A percentile compares a stretch with the other conserved stretches of the same genome.
Evolutionary conservation across 75 land plant genomes (phyloP).

Genomic region (Cunninghamia lanceolata): DNA sequence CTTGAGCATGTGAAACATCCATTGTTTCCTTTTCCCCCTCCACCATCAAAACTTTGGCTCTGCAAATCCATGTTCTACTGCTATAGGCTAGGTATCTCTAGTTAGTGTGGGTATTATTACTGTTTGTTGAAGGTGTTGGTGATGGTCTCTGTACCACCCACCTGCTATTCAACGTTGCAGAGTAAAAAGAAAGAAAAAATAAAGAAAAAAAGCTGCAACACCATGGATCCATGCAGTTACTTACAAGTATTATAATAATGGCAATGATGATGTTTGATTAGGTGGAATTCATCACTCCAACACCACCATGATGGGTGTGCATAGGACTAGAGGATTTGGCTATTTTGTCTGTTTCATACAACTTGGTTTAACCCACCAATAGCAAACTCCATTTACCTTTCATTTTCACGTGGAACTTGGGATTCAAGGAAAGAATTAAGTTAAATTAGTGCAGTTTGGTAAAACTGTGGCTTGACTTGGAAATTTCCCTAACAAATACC

Average conservation of each 20-base stretch:
- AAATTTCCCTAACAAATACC: neutral
- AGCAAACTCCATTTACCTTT: neutral
- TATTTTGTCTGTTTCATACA: neutral
- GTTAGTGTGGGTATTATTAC: neutral
- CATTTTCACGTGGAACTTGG: neutral
- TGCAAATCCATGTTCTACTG: neutral
- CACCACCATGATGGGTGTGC: neutral
- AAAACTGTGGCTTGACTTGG: constrained; percentile 4
- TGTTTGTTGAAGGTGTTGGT: neutral
- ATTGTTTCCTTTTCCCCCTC: neutral
- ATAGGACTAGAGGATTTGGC: neutral
- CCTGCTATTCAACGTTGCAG: neutral
- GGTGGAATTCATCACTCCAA: constrained; percentile 4
- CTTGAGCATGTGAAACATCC: neutral
- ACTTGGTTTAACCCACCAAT: neutral
- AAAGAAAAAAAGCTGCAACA: constrained; percentile 7
- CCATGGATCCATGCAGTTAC: constrained; percentile 3
- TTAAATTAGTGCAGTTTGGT: neutral
- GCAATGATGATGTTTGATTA: constrained; percentile 4
- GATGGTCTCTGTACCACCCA: neutral
- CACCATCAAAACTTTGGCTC: constrained; percentile 11
- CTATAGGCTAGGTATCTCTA: neutral
- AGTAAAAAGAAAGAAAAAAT: neutral
- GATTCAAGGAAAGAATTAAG: neutral
- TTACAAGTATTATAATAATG: neutral